Conservation (phyloP, 108 stramenopile species). For the Schizochytrium sp. region DNA sequence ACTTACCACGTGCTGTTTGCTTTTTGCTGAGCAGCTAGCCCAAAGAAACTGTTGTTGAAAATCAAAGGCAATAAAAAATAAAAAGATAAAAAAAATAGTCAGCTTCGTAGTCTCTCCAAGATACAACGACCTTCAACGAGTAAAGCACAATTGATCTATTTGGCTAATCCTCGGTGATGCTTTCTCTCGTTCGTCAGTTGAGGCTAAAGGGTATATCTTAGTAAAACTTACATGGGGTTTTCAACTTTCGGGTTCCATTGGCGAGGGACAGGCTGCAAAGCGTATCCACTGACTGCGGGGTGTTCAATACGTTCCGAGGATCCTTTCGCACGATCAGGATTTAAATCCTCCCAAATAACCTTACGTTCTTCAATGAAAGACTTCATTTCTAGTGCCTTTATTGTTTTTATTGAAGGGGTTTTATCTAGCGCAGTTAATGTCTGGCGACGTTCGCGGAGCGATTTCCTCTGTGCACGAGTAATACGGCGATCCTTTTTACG, state of each 20-base stretch:
- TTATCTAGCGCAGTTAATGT: background rate
- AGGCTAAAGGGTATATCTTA: background rate
- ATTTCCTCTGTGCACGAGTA: background rate
- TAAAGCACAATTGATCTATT: background rate
- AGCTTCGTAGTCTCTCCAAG: too few relatives aligned
- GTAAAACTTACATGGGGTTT: constrained; percentile 18
- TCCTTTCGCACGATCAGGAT: background rate
- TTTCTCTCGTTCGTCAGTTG: background rate
- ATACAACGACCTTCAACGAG: too few relatives aligned
- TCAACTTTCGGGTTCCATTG: background rate
- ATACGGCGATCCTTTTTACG: constrained; percentile 26
- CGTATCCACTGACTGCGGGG: constrained; percentile 29
- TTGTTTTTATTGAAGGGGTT: background rate
- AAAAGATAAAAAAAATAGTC: too few relatives aligned
- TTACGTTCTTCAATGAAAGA: constrained; percentile 15
- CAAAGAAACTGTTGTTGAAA: constrained; percentile 13
- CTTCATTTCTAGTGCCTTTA: background rate
- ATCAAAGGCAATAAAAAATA: background rate
- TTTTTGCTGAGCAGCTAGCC: background rate
- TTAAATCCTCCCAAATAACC: background rate
- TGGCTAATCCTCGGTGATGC: background rate
- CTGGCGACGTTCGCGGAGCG: background rate
- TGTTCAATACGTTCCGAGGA: constrained; percentile 10
- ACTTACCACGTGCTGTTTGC: constrained; percentile 37
- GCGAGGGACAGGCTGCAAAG: background rate